A percentile compares a stretch with the other conserved stretches of the same genome.
These are phyloP conservation scores for Triadica sebifera DNA, from an alignment of 345 rosid genomes.

Conservation along the genomic window DNA sequence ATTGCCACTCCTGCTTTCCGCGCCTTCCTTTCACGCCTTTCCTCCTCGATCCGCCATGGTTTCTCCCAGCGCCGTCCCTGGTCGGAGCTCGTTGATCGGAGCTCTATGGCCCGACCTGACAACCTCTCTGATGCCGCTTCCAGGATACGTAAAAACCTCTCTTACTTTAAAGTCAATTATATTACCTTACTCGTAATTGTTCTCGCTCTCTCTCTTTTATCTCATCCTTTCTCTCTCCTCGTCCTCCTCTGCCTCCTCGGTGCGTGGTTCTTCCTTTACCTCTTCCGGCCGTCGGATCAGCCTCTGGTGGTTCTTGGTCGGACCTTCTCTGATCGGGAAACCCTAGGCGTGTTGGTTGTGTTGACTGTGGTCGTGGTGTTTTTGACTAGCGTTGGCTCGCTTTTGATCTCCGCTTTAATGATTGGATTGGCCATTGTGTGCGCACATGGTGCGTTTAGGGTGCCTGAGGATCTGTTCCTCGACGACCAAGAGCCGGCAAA, in stretches of 20 bases:
- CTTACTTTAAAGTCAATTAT: conserved; percentile 76
- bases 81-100: conserved; percentile 65
- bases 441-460: conserved; percentile 78
- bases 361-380: conserved; percentile 62
- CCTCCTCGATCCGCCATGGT: conserved; percentile 64
- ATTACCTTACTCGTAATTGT: conserved; percentile 52
- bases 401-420: conserved; percentile 64
- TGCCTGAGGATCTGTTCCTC: conserved; percentile 77
- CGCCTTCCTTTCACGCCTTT: conserved; percentile 60
- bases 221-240: conserved; percentile 72
- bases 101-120: conserved; percentile 58
- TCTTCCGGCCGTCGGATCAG: conserved; percentile 78
- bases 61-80: conserved; percentile 83
- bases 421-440: conserved; percentile 67
- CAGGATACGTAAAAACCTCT: conserved; percentile 59
- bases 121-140: conserved; percentile 62
- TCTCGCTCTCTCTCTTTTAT: conserved; percentile 66
- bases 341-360: conserved; percentile 51
- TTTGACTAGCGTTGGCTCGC: conserved; percentile 76
- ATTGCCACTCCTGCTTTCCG: conserved; percentile 77
- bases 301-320: conserved; percentile 64
- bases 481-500: conserved; percentile 72
- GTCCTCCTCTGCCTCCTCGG: conserved; percentile 57
- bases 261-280: conserved; percentile 64
- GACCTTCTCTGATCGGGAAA: conserved; percentile 74